Conservation (phyloP, 768 basidiomycete genomes). For the Trametes sanguinea region DNA sequence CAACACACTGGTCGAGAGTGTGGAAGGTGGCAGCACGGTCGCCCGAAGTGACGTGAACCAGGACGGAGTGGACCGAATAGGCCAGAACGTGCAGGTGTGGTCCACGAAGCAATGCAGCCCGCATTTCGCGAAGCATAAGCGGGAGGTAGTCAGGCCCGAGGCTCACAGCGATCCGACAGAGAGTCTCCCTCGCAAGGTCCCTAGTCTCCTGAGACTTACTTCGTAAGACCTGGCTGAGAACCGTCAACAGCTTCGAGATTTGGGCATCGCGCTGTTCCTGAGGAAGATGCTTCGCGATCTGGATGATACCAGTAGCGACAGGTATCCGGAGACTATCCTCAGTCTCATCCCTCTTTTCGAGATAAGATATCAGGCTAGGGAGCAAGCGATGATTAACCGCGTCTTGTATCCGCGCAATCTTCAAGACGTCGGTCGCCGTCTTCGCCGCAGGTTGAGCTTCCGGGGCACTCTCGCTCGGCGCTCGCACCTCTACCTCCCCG, state of each 20-base stretch:
- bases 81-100: conserved; percentile 95
- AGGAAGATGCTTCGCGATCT: conserved; percentile 82
- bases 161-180: conserved; percentile 74
- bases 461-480: conserved; percentile 8
- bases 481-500: conserved; percentile 24
- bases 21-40: conserved; percentile 56
- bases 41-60: conserved; percentile 75
- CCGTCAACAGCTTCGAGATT: conserved; percentile 74
- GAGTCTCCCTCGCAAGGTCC: conserved; percentile 79
- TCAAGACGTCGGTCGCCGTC: conserved; percentile 22
- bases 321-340: conserved; percentile 90
- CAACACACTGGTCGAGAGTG: conserved; percentile 73
- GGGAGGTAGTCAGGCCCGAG: conserved; percentile 78
- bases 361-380: conserved; percentile 74
- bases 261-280: conserved; percentile 61
- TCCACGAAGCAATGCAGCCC: conserved; percentile 83
- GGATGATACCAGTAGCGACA: conserved; percentile 82
- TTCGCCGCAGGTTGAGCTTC: not conserved
- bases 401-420: conserved; percentile 56
- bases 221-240: conserved; percentile 87
- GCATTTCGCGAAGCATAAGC: conserved; percentile 73
- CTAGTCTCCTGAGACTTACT: conserved; percentile 93
- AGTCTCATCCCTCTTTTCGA: conserved; percentile 79
- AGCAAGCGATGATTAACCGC: conserved; percentile 76
- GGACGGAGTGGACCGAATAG: conserved; percentile 75